Base-by-base conservation (phyloP, 2,329 filamentous ascomycete genomes). In the Exophiala spinifera region DNA sequence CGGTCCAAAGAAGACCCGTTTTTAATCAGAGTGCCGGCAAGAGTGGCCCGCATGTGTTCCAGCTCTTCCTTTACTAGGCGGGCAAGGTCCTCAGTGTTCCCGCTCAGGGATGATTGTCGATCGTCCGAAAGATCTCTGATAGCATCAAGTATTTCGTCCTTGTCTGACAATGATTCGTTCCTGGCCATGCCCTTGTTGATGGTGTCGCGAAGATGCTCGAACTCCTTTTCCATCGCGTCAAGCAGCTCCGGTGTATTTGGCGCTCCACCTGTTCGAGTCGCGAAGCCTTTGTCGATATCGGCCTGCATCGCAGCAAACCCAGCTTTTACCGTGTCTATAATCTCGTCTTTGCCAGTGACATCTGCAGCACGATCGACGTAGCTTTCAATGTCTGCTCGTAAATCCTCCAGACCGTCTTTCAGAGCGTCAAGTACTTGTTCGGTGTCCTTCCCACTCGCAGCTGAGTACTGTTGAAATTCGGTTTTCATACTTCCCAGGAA, bases 391-490 rank as follows among this genome's bases (percentile, higher is more conserved):
- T 95, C 88, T 11, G 77, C 74, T 10, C 90, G 85, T 5, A 97
- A 80, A 61, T 83, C 86, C 62, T 95, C 90, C 13, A 96, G 79
- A 0, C 91, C 91, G 66, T 95, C 89, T 63, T 90, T 92, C 40
- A 95, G 86, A 1, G 90, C 88, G 68, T 94, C 89, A 3, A 96
- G 77, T 11, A 95, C 85, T 68, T 96, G 89, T 69, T 96, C 91
- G 0, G 90, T 92, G 67, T 94, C 89, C 54, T 85, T 81, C 37
- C 87, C 89, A 63, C 85, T 89, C 58, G 87, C 86, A 2, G 88
- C 83, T 17, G 89, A 86, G 62, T 90, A 92, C 64, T 92, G 83
- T 68, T 91, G 91, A 68, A 87, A 83, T 62, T 86, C 82, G 4
- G 74, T 74, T 53, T 81, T 82, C 76, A 86, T 84, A 37, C 78